These are phyloP conservation scores for Comarum palustre DNA, from an alignment of 306 rosid genomes.

Conservation along the genomic window DNA sequence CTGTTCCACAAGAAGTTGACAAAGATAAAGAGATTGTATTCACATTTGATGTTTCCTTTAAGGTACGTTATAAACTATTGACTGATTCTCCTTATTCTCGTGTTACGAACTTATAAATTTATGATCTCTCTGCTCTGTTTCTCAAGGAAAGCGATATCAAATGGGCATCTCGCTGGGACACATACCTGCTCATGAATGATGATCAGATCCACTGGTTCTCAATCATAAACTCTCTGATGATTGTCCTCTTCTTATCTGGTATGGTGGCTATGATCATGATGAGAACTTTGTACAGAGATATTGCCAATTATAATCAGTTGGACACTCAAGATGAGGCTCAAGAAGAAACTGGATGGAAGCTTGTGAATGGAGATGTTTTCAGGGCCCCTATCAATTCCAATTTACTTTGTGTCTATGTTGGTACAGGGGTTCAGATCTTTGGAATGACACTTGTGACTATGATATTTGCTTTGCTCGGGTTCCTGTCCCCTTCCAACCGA, in stretches of 20 bases:
- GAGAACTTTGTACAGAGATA: slow-evolving; percentile 97
- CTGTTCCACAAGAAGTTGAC: slow-evolving; percentile 92
- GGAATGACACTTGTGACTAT: slow-evolving; percentile 97
- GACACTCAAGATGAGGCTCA: slow-evolving; percentile 99
- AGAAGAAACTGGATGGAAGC: slow-evolving; percentile 99
- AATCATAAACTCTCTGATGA: slow-evolving; percentile 95
- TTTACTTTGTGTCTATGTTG: slow-evolving; percentile 90
- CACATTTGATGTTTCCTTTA: slow-evolving; percentile 93
- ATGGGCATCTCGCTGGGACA: slow-evolving; percentile 99
- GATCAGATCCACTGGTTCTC: slow-evolving; percentile 99
- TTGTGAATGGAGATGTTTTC: slow-evolving; percentile 94
- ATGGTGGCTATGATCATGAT: slow-evolving; percentile 99
- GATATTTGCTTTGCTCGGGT: slow-evolving; percentile 97
- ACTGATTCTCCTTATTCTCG: not conserved
- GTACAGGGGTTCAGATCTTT: slow-evolving; percentile 94
- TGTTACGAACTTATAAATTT: slow-evolving; percentile 19
- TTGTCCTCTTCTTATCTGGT: slow-evolving; percentile 97
- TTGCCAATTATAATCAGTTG: slow-evolving; percentile 95
- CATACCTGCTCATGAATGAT: slow-evolving; percentile 98
- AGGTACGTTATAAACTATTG: slow-evolving; percentile 46
- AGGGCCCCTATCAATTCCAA: slow-evolving; percentile 86
- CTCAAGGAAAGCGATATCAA: slow-evolving; percentile 85
- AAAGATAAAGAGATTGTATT: slow-evolving; percentile 68
- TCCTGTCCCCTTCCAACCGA: slow-evolving; percentile 96
- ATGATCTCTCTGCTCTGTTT: not conserved